Evolutionary conservation across 2,329 filamentous ascomycete genomes (phyloP).

Genomic region (Beauveria australis): DNA sequence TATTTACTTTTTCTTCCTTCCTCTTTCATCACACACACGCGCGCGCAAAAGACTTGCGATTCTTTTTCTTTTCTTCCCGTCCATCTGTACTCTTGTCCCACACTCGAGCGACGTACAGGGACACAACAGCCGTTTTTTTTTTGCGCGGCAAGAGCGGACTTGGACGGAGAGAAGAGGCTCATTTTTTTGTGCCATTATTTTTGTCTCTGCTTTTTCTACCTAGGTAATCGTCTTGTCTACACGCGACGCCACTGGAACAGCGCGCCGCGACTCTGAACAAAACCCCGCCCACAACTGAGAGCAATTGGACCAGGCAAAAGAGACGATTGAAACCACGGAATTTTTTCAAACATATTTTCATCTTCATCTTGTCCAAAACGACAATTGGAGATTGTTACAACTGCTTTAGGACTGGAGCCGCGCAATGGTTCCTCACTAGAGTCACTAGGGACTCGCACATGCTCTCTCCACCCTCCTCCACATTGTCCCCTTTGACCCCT

Average conservation of each 20-base stretch:
- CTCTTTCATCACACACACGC: constrained; percentile 1
- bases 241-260: background rate
- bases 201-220: background rate
- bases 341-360: too few relatives aligned
- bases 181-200: background rate
- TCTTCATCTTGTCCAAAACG: too few relatives aligned
- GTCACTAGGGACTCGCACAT: background rate
- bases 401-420: background rate
- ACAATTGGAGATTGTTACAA: too few relatives aligned
- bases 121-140: background rate
- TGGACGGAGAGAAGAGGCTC: background rate
- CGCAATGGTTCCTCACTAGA: constrained; percentile 8
- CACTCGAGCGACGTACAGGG: background rate
- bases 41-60: background rate
- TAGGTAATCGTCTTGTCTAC: too few relatives aligned
- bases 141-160: background rate
- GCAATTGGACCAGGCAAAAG: too few relatives aligned
- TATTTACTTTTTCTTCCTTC: background rate
- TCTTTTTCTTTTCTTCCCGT: background rate
- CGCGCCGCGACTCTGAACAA: background rate
- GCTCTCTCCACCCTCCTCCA: constrained; percentile 2
- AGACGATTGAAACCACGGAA: too few relatives aligned
- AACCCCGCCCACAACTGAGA: too few relatives aligned
- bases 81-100: background rate
- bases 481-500: constrained; percentile 1